Base-by-base conservation (phyloP, 208 protist genomes). In the Leishmania tarentolae region DNA sequence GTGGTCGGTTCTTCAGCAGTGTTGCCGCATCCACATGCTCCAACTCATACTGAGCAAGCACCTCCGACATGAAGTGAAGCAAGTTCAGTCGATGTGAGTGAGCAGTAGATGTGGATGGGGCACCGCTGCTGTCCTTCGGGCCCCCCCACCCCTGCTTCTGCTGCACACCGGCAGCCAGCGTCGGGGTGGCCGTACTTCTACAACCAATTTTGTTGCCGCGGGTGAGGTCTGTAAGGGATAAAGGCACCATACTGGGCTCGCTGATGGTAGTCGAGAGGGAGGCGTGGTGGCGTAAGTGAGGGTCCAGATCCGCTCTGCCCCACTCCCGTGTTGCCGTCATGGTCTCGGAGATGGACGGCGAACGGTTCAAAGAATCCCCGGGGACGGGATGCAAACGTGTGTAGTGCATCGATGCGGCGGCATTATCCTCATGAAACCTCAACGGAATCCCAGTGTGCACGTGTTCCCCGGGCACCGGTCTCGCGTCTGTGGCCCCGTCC, bases 41-140 rank as follows among this genome's bases (percentile, higher is more conserved):
- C n/a, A 88, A 61, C 66, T 85, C 52, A 47, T 73, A 85, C 46
- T 88, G 71, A 3, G 68, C 77, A 2, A 86, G 63, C 35, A 80
- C 90, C 4, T 95, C 94, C 57, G 83, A 82, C 94, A 97, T 97
- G 59, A 97, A 97, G 72, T 85, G 82, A 21, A 95, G 86, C 19
- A 97, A 74, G 53, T 94, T 92, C 57, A 97, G 71, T 2, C 81
- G 80, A 4, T 79, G 3, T n/a, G 71, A 65, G 40, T 15, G 75
- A 61, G 69, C 57, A 24, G 66, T 56, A 35, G 46, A 65, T 7
- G 42, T 28, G n/a, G 59, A 47, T 24, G 37, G 24, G 17, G 31
- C 17, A 31, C 21, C 35, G 31, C 24, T 40, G 15, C 11, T 42
- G 37, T 50, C 37, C 15, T 61, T 57, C 19, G 11, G 72, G 21